phyloP scores from a whole-genome alignment of 768 basidiomycete genomes.

The Russula foetens region DNA sequence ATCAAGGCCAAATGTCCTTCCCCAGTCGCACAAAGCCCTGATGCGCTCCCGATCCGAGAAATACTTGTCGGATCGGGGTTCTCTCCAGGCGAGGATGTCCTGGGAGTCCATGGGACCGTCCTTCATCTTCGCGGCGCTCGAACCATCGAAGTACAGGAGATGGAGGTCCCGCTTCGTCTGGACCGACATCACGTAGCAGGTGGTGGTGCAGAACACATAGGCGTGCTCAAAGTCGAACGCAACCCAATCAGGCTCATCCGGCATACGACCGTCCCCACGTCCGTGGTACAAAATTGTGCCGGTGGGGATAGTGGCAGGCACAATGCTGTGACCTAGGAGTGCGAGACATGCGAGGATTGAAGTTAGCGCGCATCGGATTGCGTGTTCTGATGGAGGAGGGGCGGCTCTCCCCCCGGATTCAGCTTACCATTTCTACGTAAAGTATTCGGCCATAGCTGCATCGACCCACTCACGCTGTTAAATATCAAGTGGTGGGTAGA shows the following conservation, averaged over 20 bases:
- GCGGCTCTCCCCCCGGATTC: too few species aligned
- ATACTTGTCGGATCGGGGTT: conserved; percentile 17
- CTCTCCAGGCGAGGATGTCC: conserved; percentile 30
- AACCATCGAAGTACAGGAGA: conserved; percentile 17
- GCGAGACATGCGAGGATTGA: neutral
- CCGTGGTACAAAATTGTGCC: conserved; percentile 20
- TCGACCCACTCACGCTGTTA: conserved; percentile 27
- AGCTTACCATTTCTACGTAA: conserved; percentile 20
- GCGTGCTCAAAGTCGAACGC: conserved; percentile 18
- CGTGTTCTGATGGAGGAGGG: too few species aligned
- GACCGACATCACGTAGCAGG: conserved; percentile 5
- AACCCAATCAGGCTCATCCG: conserved; percentile 12
- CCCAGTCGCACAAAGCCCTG: conserved; percentile 29
- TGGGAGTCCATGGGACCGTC: conserved; percentile 31
- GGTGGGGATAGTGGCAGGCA: conserved; percentile 10
- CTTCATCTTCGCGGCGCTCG: conserved; percentile 18
- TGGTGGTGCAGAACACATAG: neutral
- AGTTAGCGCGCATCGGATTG: neutral
- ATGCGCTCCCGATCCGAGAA: conserved; percentile 25
- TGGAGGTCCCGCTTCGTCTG: conserved; percentile 14
- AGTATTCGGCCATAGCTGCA: conserved; percentile 35
- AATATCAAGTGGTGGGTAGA: conserved; percentile 31
- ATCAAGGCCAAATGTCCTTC: conserved; percentile 26
- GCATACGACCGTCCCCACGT: neutral
- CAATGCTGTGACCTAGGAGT: conserved; percentile 13